phyloP scores from a whole-genome alignment of 495 filamentous ascomycete genomes.

The Penicillium salamii region DNA sequence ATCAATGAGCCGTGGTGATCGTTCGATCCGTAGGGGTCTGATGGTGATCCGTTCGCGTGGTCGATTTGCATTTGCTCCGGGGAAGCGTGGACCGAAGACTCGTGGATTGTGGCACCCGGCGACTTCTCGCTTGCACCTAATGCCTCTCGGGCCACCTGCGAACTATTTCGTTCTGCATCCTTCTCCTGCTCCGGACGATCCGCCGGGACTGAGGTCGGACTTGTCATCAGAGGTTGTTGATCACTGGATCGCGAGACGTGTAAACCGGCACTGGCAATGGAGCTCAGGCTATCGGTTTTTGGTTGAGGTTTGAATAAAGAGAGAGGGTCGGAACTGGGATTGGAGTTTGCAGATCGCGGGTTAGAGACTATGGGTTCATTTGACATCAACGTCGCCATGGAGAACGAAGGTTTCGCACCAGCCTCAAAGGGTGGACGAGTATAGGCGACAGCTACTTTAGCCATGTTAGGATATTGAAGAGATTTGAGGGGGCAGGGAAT shows the following conservation, averaged over 20 bases:
- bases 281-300: constrained; percentile 44
- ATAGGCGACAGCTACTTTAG: constrained; percentile 64
- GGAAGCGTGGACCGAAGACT: constrained; percentile 28
- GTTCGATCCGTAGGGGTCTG: constrained; percentile 32
- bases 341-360: constrained; percentile 28
- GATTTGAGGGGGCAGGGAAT: not conserved
- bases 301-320: constrained; percentile 34
- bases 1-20: constrained; percentile 34
- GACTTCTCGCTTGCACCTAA: constrained; percentile 44
- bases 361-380: constrained; percentile 44
- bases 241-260: constrained; percentile 43
- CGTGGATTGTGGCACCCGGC: constrained; percentile 23
- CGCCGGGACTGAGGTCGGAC: constrained; percentile 22
- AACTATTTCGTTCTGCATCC: constrained; percentile 38
- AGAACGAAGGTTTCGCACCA: constrained; percentile 35
- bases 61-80: constrained; percentile 49
- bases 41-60: constrained; percentile 24
- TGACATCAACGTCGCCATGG: constrained; percentile 49
- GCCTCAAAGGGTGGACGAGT: constrained; percentile 35
- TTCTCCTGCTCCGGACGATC: constrained; percentile 38
- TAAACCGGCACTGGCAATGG: constrained; percentile 45
- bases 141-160: constrained; percentile 45
- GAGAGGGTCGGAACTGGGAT: constrained; percentile 33
- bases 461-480: constrained; percentile 56
- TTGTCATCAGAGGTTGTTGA: constrained; percentile 33